These are phyloP conservation scores for Lasiodiplodia sp. DNA, from an alignment of 2,329 filamentous ascomycete species.

Conservation along the genomic window DNA sequence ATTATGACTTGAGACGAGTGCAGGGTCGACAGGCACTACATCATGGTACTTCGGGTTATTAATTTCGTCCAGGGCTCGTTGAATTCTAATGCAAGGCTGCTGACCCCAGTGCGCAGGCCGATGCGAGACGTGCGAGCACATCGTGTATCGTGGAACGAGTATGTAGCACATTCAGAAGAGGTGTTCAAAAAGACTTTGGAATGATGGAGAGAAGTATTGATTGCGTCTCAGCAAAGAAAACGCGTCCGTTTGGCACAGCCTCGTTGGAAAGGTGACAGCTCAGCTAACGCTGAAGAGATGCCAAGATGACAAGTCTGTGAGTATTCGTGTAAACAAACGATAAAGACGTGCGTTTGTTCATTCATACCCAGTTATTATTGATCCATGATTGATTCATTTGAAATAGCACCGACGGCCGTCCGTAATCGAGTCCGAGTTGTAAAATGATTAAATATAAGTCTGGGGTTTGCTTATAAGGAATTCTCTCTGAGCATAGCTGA, in stretches of 20 bases:
- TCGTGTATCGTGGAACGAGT: slow-evolving; percentile 10
- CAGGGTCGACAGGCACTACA: neutral
- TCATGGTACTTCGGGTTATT: neutral
- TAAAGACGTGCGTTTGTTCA: neutral
- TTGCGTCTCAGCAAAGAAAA: no score
- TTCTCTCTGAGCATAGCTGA: neutral
- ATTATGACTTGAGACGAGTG: neutral
- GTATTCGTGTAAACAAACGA: neutral
- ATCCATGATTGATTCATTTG: neutral
- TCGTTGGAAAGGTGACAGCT: neutral
- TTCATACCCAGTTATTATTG: neutral
- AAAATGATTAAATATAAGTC: neutral
- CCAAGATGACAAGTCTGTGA: neutral
- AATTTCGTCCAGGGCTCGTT: neutral
- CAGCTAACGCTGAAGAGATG: neutral
- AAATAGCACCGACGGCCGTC: neutral
- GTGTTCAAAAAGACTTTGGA: neutral
- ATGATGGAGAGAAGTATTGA: neutral
- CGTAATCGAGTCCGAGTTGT: no score
- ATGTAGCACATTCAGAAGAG: neutral
- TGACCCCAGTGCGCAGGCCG: slow-evolving; percentile 16
- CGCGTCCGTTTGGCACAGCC: neutral
- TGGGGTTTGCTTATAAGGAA: neutral
- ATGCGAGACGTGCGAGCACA: slow-evolving; percentile 15
- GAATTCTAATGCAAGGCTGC: neutral